phyloP scores from a whole-genome alignment of 345 rosid genomes.

The Gossypium turneri region DNA sequence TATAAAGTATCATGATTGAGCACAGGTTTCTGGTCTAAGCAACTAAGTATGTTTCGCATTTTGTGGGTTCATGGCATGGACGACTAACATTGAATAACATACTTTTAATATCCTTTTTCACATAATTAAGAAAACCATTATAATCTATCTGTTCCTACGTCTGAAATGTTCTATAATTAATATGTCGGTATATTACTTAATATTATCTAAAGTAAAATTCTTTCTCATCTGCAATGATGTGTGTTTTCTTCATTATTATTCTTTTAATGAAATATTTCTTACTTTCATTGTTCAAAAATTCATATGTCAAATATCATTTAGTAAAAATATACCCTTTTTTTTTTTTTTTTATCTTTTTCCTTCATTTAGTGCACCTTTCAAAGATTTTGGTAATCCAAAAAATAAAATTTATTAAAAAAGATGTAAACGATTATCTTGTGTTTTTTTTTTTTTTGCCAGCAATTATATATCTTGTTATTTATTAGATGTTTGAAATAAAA shows the following conservation, averaged over 20 bases:
- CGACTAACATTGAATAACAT: not conserved
- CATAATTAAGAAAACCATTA: not conserved
- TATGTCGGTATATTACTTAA: not conserved
- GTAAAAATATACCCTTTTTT: no score
- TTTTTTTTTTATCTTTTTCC: no score
- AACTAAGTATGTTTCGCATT: not conserved
- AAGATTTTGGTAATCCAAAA: not conserved
- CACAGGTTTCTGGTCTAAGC: not conserved
- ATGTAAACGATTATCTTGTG: not conserved
- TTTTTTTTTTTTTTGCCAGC: no score
- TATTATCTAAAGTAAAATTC: not conserved
- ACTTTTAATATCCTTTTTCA: not conserved
- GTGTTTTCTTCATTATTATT: not conserved
- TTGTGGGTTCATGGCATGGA: not conserved
- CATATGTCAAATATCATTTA: no score
- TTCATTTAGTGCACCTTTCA: not conserved
- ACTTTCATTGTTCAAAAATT: not conserved
- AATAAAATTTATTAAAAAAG: not conserved
- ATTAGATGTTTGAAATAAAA: no score
- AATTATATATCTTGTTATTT: no score
- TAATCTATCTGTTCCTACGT: not conserved
- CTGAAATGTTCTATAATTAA: not conserved
- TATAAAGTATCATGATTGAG: not conserved
- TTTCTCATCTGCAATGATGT: not conserved
- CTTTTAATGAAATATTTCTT: not conserved